Evolutionary conservation across 148 eudicot species (phyloP).

Genomic region (Nyssa sinensis): DNA sequence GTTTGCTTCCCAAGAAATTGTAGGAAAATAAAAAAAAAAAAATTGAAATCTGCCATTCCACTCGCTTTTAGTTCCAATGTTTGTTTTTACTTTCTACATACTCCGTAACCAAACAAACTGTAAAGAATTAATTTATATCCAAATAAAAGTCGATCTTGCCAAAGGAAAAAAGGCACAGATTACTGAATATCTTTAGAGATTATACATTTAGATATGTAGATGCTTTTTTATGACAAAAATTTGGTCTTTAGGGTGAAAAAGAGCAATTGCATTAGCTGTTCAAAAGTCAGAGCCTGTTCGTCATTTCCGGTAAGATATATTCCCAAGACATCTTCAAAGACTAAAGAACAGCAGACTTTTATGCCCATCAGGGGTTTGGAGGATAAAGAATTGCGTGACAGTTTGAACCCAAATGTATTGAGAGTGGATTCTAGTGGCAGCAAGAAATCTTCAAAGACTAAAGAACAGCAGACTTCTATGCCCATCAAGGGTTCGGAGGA

Average conservation of each 20-base stretch:
- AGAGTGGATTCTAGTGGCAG: conserved; percentile 14
- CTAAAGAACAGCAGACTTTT: conserved; percentile 22
- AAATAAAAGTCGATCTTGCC: not conserved
- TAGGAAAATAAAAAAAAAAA: not conserved
- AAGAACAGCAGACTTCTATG: conserved; percentile 21
- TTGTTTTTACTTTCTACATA: not conserved
- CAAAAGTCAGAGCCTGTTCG: conserved; percentile 22
- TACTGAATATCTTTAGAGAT: not conserved
- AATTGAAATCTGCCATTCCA: not conserved
- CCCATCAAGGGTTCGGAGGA: conserved; percentile 16
- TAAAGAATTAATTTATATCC: not conserved
- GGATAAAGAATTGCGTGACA: conserved; percentile 16
- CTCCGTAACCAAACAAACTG: not conserved
- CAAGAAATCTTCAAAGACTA: conserved; percentile 34
- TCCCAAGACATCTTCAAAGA: conserved; percentile 45
- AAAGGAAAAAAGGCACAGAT: not conserved
- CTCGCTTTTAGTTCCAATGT: not conserved
- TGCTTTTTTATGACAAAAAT: not conserved
- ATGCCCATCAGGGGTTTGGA: conserved; percentile 11
- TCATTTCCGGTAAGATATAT: conserved; percentile 61
- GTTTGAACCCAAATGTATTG: conserved; percentile 20
- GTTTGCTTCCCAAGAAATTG: conserved; percentile 7
- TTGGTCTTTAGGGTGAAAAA: conserved; percentile 34
- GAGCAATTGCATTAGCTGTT: conserved; percentile 34
- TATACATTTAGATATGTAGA: no score